These are phyloP conservation scores for Mrakiaceae sp. DNA, from an alignment of 1,284 basidiomycete genomes.

Conservation along the genomic window DNA sequence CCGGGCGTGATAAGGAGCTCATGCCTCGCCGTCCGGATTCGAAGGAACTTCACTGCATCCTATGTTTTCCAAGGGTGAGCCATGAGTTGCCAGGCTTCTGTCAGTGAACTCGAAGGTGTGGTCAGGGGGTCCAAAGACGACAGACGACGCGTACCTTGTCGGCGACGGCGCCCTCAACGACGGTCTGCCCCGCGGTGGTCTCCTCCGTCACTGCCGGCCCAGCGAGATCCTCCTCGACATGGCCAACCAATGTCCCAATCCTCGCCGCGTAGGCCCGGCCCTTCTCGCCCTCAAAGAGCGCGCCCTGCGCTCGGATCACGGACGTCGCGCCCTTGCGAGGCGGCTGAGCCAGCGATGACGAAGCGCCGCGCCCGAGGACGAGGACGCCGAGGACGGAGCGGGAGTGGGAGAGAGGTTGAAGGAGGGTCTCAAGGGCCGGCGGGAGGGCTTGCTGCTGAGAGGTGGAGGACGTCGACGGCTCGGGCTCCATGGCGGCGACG, in stretches of 20 bases:
- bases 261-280: constrained; percentile 66
- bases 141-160: constrained; percentile 2
- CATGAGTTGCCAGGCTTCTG: not conserved
- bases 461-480: not conserved
- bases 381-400: constrained; percentile 65
- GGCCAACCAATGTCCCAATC: constrained; percentile 66
- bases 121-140: not conserved
- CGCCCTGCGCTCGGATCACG: constrained; percentile 71
- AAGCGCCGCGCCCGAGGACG: constrained; percentile 46
- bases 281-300: constrained; percentile 76
- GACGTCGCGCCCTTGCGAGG: constrained; percentile 33
- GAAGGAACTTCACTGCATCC: constrained; percentile 79
- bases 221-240: constrained; percentile 56
- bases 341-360: constrained; percentile 32
- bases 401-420: constrained; percentile 9
- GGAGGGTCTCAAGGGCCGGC: constrained; percentile 3
- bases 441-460: not conserved
- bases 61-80: constrained; percentile 27
- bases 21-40: constrained; percentile 79
- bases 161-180: not conserved
- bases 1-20: constrained; percentile 91
- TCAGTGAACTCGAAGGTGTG: not conserved
- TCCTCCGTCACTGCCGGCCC: constrained; percentile 41
- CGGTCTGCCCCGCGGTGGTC: constrained; percentile 22
- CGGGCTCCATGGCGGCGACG: no score